Percentiles rank a stretch among this genome's conserved stretches.
phyloP scores from a whole-genome alignment of 441 rosid genomes.

The Corymbia citriodora region DNA sequence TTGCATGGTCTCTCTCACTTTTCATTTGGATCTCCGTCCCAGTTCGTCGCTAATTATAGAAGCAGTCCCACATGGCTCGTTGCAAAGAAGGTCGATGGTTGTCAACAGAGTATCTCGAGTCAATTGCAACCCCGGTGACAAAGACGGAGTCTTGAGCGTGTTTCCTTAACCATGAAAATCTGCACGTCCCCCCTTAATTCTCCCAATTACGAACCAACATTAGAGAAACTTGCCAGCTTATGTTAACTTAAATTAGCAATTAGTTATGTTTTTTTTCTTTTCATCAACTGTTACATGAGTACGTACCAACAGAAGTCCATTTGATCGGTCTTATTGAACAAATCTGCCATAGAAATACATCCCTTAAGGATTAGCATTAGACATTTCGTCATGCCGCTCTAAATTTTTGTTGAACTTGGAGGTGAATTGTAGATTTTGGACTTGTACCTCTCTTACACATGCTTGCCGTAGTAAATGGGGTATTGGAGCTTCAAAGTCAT shows the following conservation, averaged over 20 bases:
- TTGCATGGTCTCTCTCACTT: neutral
- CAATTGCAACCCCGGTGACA: neutral
- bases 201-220: neutral
- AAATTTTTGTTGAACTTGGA: neutral
- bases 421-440: neutral
- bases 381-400: neutral
- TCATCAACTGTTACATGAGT: neutral
- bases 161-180: constrained; percentile 80
- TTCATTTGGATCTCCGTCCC: neutral
- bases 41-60: neutral
- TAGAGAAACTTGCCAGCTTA: neutral
- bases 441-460: too few relatives aligned
- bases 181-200: constrained; percentile 13
- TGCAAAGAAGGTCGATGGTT: neutral
- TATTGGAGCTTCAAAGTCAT: too few relatives aligned
- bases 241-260: neutral
- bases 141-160: neutral
- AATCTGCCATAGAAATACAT: neutral
- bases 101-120: neutral
- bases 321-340: neutral
- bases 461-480: too few relatives aligned
- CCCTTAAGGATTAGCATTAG: neutral
- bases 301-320: neutral
- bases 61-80: neutral
- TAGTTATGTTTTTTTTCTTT: neutral